These are phyloP conservation scores for Asclepias syriaca DNA, from an alignment of 257 asterid genomes.

Conservation along the genomic window DNA sequence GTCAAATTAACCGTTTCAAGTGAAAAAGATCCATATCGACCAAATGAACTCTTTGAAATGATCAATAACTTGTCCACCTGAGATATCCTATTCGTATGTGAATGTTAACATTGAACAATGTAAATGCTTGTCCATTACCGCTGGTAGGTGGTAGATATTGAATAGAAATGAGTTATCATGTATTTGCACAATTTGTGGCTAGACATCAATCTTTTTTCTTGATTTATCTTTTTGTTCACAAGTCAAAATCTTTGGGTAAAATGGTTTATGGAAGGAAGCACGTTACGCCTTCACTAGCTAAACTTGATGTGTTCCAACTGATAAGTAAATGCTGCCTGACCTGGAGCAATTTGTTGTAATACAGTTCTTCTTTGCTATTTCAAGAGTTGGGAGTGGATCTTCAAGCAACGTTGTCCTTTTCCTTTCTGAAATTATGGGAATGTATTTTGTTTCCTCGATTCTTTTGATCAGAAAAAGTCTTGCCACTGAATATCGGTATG, in stretches of 20 bases:
- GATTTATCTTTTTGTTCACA: neutral
- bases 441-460: conserved; percentile 93
- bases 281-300: neutral
- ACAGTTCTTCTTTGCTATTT: conserved; percentile 98
- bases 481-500: conserved; percentile 87
- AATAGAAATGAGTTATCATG: neutral
- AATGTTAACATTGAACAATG: neutral
- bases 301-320: neutral
- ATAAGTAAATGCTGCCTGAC: neutral
- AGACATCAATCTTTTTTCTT: neutral
- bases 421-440: conserved; percentile 99
- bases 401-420: conserved; percentile 97
- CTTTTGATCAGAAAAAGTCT: conserved; percentile 90
- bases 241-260: neutral
- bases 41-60: neutral
- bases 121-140: neutral
- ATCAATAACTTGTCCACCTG: neutral
- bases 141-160: neutral
- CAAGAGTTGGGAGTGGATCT: conserved; percentile 99
- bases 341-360: conserved; percentile 22
- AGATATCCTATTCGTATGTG: neutral
- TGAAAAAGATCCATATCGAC: neutral
- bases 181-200: conserved; percentile 1
- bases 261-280: neutral
- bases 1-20: neutral